Evolutionary conservation across 495 filamentous ascomycete genomes (phyloP), one percentile per base, ranked within the genome.

Genomic region (Daldinia grandis): DNA sequence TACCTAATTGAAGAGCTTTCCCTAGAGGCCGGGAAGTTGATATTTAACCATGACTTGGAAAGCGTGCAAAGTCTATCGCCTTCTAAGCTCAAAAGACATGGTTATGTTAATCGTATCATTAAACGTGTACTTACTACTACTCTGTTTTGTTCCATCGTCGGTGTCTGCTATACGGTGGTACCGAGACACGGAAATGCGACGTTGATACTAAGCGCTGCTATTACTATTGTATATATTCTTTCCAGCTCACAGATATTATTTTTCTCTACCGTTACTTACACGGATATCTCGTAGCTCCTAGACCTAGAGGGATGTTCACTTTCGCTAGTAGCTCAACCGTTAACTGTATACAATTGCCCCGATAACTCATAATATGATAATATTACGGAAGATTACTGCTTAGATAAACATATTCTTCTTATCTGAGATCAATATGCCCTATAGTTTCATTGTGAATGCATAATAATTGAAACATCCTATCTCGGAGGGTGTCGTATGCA

Each of bases 171-270:
- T 31, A 31, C 7, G 44, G 8, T 21, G 19, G 10, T 27, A 38
- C 2, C 7, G 7, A 17, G 4, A n/a, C 17, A 14, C 6, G 30
- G 7, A 31, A 8, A 44, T 31, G 38, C 21, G 47, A 15, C 37
- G 4, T n/a, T 24, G 17, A 30, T 12, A 8, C 19, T 4, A 37
- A 59, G 14, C 15, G 21, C 3, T 47, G 30, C 57, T 24, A 59
- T 28, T 64, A 64, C 17, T 64, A 64, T 25, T 64, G 61, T 64
- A 30, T 44, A 49, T 47, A 62, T 4, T 31, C 30, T 31, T 7
- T 7, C 30, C 30, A 31, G 3, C 30, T 31, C 30, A 31, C 4
- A 31, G 4, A 31, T 31, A 31, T 31, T n/a, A n/a, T 31, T 31
- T 31, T 7, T 7, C 30, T 4, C 30, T 31, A 7, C 7, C 30